A percentile compares a stretch with the other conserved stretches of the same genome.
These are phyloP conservation scores for Prototheca stagnorum DNA, from an alignment of 163 green algal species.

Conservation along the genomic window DNA sequence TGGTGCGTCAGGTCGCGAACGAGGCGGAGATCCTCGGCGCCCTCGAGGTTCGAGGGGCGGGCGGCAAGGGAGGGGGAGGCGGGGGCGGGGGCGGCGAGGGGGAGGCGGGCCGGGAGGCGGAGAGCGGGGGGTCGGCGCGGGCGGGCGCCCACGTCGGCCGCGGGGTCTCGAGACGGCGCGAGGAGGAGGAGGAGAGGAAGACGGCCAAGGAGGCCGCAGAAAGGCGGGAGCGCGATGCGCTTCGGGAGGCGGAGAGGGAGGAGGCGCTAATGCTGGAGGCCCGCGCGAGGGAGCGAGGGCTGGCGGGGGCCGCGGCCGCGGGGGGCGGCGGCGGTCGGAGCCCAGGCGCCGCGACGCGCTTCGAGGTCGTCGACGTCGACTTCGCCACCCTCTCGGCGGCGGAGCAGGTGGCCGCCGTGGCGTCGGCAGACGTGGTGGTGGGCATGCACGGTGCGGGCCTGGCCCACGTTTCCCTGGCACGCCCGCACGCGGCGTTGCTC, in stretches of 20 bases:
- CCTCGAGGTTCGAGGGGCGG: too few species aligned
- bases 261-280: not conserved
- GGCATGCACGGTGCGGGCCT: slow-evolving; percentile 26
- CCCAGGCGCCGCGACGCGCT: too few species aligned
- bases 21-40: too few species aligned
- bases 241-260: not conserved
- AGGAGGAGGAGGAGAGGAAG: slow-evolving; percentile 13
- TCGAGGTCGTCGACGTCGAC: slow-evolving; percentile 6
- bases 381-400: slow-evolving; percentile 10
- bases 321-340: too few species aligned
- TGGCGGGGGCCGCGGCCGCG: too few species aligned
- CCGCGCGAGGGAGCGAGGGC: not conserved
- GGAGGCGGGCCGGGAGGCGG: not conserved
- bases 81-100: not conserved
- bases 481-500: slow-evolving; percentile 11
- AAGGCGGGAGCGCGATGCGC: too few species aligned
- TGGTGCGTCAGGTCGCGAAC: too few species aligned
- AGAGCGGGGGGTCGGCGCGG: too few species aligned
- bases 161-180: not conserved
- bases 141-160: too few species aligned
- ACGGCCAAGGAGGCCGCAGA: too few species aligned
- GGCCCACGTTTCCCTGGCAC: slow-evolving; percentile 14
- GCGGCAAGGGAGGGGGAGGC: too few species aligned
- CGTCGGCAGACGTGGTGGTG: slow-evolving; percentile 12
- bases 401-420: slow-evolving; percentile 11